Evolutionary conservation across 2,329 filamentous ascomycete species (phyloP).

Genomic region (Macroventuria anomochaeta): DNA sequence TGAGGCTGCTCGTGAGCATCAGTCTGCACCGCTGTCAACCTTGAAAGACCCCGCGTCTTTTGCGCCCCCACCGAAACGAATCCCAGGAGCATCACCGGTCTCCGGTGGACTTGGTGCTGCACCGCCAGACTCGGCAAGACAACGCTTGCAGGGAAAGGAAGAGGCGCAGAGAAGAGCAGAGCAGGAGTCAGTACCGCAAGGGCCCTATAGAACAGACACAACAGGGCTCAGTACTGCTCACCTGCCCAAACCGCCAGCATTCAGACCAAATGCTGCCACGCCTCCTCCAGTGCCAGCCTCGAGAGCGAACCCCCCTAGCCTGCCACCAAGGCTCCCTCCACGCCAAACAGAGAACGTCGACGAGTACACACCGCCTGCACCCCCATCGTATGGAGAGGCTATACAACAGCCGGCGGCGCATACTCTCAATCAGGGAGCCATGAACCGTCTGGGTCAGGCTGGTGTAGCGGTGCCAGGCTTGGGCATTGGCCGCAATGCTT

Average conservation of each 20-base stretch:
- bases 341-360: constrained; percentile 64
- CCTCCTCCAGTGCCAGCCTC: constrained; percentile 37
- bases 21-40: constrained; percentile 68
- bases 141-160: constrained; percentile 45
- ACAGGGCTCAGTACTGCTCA: constrained; percentile 73
- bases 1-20: constrained; percentile 53
- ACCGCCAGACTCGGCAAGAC: constrained; percentile 49
- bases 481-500: constrained; percentile 67
- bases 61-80: constrained; percentile 76
- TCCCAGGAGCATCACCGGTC: constrained; percentile 24
- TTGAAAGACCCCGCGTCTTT: constrained; percentile 80
- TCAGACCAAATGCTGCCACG: constrained; percentile 49
- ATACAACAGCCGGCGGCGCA: constrained; percentile 40
- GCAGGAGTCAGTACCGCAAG: constrained; percentile 56
- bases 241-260: constrained; percentile 73
- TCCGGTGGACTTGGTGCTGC: constrained; percentile 50
- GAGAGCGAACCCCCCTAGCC: constrained; percentile 57
- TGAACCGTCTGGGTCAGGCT: constrained; percentile 71
- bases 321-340: constrained; percentile 75
- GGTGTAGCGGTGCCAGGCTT: constrained; percentile 81
- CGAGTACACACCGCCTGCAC: constrained; percentile 53
- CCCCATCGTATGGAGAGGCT: constrained; percentile 58
- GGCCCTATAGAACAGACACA: constrained; percentile 73
- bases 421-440: constrained; percentile 64
- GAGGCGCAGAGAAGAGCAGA: constrained; percentile 47